These are phyloP conservation scores for Monosporascus sp. DNA, from an alignment of 2,329 filamentous ascomycete species.

Conservation along the genomic window DNA sequence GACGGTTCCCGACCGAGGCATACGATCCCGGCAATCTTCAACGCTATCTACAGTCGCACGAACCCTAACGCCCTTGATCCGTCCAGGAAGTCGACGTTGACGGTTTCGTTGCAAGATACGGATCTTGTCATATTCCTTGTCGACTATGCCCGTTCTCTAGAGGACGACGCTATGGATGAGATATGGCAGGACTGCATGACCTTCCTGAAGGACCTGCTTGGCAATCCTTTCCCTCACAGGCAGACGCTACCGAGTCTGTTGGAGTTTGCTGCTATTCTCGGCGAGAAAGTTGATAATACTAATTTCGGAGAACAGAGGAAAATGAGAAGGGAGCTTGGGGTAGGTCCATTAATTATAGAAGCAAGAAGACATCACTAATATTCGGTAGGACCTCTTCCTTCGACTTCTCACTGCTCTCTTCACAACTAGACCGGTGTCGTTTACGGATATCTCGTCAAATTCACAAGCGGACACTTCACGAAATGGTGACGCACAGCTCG, in stretches of 20 bases:
- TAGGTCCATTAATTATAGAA: constrained; percentile 40
- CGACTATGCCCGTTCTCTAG: constrained; percentile 81
- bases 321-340: constrained; percentile 85
- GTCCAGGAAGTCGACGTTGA: constrained; percentile 79
- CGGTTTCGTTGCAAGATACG: constrained; percentile 74
- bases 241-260: constrained; percentile 82
- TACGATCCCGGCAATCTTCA: constrained; percentile 89
- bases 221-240: constrained; percentile 90
- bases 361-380: constrained; percentile 21
- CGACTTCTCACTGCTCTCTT: constrained; percentile 89
- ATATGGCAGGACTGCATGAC: constrained; percentile 94
- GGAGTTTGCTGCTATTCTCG: constrained; percentile 83
- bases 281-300: constrained; percentile 95
- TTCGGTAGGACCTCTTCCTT: constrained; percentile 73
- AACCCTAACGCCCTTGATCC: constrained; percentile 78
- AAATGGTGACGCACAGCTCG: constrained; percentile 29
- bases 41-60: constrained; percentile 90
- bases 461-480: constrained; percentile 34
- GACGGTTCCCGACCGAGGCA: constrained; percentile 88
- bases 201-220: constrained; percentile 83
- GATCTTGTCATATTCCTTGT: constrained; percentile 87
- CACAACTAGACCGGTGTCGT: constrained; percentile 76
- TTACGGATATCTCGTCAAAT: constrained; percentile 50
- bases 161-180: constrained; percentile 97
- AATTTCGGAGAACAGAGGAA: constrained; percentile 92